Evolutionary conservation across 208 protist species (phyloP).

Genomic region (Crithidia bombi): DNA sequence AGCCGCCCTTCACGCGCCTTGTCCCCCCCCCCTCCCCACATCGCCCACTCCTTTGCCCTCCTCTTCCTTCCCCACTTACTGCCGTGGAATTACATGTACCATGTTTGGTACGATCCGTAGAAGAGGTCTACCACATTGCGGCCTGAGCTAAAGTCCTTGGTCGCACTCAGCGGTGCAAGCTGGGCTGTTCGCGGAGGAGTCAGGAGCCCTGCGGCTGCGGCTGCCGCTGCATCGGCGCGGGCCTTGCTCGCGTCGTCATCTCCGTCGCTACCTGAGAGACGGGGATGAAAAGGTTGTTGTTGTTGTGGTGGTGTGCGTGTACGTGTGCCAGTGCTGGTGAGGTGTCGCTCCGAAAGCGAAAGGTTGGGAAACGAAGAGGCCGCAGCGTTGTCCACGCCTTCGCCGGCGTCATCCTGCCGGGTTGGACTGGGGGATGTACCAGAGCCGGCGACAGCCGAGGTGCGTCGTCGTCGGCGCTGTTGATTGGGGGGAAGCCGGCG

Average conservation of each 20-base stretch:
- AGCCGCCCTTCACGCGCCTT: slow-evolving; percentile 99
- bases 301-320: not conserved
- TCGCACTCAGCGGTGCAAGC: slow-evolving; percentile 20
- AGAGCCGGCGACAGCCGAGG: not conserved
- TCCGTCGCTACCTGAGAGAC: not conserved
- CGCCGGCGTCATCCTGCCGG: not conserved
- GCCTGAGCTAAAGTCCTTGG: slow-evolving; percentile 31
- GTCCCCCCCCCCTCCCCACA: no score
- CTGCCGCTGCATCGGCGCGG: not conserved
- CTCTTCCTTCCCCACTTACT: no score
- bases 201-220: not conserved
- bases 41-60: no score
- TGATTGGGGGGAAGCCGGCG: slow-evolving; percentile 29
- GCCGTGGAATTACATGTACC: slow-evolving; percentile 90
- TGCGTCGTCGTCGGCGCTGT: slow-evolving; percentile 33
- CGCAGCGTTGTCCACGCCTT: not conserved
- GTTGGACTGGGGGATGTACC: not conserved
- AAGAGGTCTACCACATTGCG: slow-evolving; percentile 42
- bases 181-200: slow-evolving; percentile 9
- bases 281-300: not conserved
- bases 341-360: not conserved
- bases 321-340: not conserved
- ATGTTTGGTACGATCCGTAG: slow-evolving; percentile 51
- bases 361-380: not conserved
- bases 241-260: slow-evolving; percentile 14